Percentiles rank a stretch among this genome's conserved stretches.
phyloP scores from a whole-genome alignment of 768 basidiomycete species.

The Suillus fuscotomentosus region DNA sequence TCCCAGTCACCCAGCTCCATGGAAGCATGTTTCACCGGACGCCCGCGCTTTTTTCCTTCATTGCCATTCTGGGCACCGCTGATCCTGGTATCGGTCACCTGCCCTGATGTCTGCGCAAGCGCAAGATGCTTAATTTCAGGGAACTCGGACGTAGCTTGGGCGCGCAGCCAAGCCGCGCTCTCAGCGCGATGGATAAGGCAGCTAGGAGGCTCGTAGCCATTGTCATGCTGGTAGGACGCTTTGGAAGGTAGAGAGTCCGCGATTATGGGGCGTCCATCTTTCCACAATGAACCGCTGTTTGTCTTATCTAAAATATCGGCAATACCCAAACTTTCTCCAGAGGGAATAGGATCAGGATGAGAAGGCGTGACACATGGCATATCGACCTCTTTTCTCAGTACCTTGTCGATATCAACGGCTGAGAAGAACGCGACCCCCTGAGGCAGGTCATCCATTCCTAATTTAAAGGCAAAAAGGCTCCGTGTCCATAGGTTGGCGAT shows the following conservation, averaged over 20 bases:
- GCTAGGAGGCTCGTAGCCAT: conserved; percentile 54
- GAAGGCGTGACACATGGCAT: conserved; percentile 96
- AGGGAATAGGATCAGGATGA: conserved; percentile 75
- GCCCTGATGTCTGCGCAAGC: conserved; percentile 53
- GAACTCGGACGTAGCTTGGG: conserved; percentile 73
- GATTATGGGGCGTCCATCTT: conserved; percentile 57
- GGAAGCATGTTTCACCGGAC: conserved; percentile 6
- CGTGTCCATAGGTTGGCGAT: conserved; percentile 97
- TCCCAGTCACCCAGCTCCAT: conserved; percentile 17
- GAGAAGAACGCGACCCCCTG: conserved; percentile 97
- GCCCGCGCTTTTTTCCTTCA: conserved; percentile 6
- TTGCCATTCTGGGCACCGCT: conserved; percentile 30
- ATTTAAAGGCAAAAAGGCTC: conserved; percentile 81
- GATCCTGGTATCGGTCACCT: conserved; percentile 30
- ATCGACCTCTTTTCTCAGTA: conserved; percentile 93
- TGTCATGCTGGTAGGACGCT: neutral
- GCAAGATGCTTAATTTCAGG: conserved; percentile 71
- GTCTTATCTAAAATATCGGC: conserved; percentile 62
- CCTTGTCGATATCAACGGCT: conserved; percentile 88
- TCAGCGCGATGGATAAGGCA: conserved; percentile 65
- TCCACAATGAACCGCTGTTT: conserved; percentile 62
- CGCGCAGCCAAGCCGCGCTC: conserved; percentile 66
- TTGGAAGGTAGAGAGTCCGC: conserved; percentile 12
- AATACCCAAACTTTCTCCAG: conserved; percentile 88
- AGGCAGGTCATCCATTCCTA: conserved; percentile 96